Base-by-base conservation (phyloP, 371 early-diverging fungal species). In the Mucor saturninus region DNA sequence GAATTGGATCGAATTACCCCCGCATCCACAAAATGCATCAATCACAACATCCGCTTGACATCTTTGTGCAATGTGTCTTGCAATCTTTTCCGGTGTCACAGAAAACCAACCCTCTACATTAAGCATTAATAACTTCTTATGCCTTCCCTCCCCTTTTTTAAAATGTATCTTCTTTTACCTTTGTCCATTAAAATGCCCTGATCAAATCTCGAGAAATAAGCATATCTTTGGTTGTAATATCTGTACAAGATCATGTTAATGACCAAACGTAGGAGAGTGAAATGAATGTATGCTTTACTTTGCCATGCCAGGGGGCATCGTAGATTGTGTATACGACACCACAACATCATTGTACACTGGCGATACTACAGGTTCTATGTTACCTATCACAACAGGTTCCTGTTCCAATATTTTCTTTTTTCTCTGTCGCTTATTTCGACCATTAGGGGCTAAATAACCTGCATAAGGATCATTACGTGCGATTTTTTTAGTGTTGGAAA, bases 1-100 rank as follows among this genome's bases (percentile, higher is more conserved):
- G 83, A 97, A 96, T 75, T 97, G 96, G 56, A 98, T 97, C 7
- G 97, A 68, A 72, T 98, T 98, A 3, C 98, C 98, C 26, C 98
- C 98, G 14, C 91, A 94, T 1, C 98, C 98, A 72, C 96, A 95
- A 68, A 95, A 97, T 2, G 93, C 97, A 65, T 98, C 98, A 53
- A 98, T 83, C 11, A 97, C 83, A 29, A 89, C 71, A 60, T 88
- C 80, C 31, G 87, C 77, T 13, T 80, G 72, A 58, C 88, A 91
- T 43, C 96, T 86, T 49, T 80, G 61, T 0, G 98, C 96, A 21
- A 94, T 90, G 68, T 96, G 91, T 11, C 69, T 59, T 3, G 97
- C 96, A 49, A 98, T 90, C 46, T 77, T 72, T 63, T 98, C 98
- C 1, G 98, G 98, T 0, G 98, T 98, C 0, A 97, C 97, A 0